A percentile compares a stretch with the other conserved stretches of the same genome.
phyloP scores from a whole-genome alignment of 495 filamentous ascomycete species.

The Tuber aestivum region DNA sequence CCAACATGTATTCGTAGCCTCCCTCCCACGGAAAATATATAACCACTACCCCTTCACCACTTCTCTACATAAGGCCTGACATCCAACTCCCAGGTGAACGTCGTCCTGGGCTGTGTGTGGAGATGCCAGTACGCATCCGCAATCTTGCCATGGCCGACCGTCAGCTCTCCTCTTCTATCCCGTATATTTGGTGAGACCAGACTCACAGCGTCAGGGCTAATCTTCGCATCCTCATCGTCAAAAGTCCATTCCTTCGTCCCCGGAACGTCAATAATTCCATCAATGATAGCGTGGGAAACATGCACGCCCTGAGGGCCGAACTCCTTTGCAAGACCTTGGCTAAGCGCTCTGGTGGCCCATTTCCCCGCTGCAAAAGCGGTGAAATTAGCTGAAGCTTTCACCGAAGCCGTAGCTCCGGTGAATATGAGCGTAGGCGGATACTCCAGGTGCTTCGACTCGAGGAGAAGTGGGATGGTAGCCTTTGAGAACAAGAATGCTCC shows the following conservation, averaged over 20 bases:
- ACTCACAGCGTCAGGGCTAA: constrained; percentile 74
- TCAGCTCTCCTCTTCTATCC: background rate
- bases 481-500: constrained; percentile 78
- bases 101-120: constrained; percentile 74
- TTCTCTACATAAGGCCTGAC: constrained; percentile 75
- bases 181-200: background rate
- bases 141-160: constrained; percentile 54
- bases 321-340: constrained; percentile 74
- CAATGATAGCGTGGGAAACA: constrained; percentile 77
- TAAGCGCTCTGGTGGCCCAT: constrained; percentile 70
- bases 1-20: background rate
- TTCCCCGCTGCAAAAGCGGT: constrained; percentile 70
- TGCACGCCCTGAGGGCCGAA: constrained; percentile 87
- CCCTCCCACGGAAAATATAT: background rate
- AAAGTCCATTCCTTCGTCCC: constrained; percentile 57
- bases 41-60: constrained; percentile 56
- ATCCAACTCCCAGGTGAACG: constrained; percentile 82
- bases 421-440: constrained; percentile 64
- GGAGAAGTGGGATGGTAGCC: constrained; percentile 63
- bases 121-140: constrained; percentile 84
- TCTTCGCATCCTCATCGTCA: constrained; percentile 64
- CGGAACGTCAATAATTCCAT: constrained; percentile 83
- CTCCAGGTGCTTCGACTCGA: constrained; percentile 49
- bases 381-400: constrained; percentile 67
- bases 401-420: constrained; percentile 78